Base-by-base conservation (phyloP, 805 yeast species). In the Yamadazyma paraphyllophila region DNA sequence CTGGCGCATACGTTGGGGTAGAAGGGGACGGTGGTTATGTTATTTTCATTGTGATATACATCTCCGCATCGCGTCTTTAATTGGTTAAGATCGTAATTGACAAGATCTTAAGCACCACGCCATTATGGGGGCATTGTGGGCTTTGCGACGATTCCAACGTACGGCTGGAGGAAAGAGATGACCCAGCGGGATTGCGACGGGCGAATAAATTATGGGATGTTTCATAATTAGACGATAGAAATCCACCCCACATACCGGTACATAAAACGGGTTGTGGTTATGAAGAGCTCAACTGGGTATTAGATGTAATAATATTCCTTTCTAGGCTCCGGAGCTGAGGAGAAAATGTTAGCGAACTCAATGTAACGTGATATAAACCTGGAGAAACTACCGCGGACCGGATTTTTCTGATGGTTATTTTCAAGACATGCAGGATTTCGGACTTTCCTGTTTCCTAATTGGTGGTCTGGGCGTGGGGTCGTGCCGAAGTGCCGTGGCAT, bases 351-450 rank as follows among this genome's bases (percentile, higher is more conserved):
- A n/a, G 31, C 11, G 13, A 29, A 35, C 8, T 14, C 8, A 30
- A 40, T 40, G 43, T 32, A 40, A 40, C 43, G 43, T 40, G 35
- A 20, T 32, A 40, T 32, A 31, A 8, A 31, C 14, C 36, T 40
- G 43, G 43, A 40, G 36, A 40, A 40, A 40, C 43, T 40, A 13
- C 36, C 36, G 10, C 43, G 17, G 17, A 5, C 15, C 36, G 42
- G 42, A 39, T 40, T 32, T 32, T 32, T 14, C 4, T 32, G 8
- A 20, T 9, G 36, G 12, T 4, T 14, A 25, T 24, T 6, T n/a
- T n/a, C 6, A 2, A 4, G 11, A 13, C 26, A 14, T 39, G 35
- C 42, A 39, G 42, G 32, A 14, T 4, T 20, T 14, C 40, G 31
- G 40, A 37, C 7, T 4, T 37, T 25, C 40, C 14, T 37, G 24